Base-by-base conservation (phyloP, 1,284 basidiomycete genomes). In the Inonotus hispidus region DNA sequence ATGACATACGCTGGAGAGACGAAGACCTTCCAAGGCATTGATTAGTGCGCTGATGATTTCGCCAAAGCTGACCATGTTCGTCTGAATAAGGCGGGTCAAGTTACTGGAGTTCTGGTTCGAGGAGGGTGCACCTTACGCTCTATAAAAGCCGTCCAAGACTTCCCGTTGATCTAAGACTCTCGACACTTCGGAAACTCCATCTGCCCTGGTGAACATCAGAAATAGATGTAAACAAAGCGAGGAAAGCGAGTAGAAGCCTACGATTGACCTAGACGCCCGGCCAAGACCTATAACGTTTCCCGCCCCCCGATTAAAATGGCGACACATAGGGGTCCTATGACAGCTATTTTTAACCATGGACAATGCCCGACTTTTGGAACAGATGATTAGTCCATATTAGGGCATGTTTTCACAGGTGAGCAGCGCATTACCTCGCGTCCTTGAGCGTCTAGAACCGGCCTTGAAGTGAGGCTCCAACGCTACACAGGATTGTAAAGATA, bases 11-110 rank as follows among this genome's bases (percentile, higher is more conserved):
- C 53, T 39, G 5, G 53, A 55, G 7, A 32, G n/a, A 16, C 41
- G 53, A 55, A 55, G 53, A n/a, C 38, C 53, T 55, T 55, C 19
- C 21, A 55, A 35, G 7, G 53, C 41, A 55, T n/a, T 21, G 7
- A 55, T 39, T 6, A 55, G 14, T 37, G 38, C 35, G 37, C 16
- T 32, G n/a, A 35, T 25, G 14, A 23, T 21, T 21, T 55, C 39
- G 35, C 35, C 41, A 10, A 55, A 41, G 41, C 37, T 45, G 35
- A 25, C 41, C 53, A 55, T 55, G 37, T 29, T 38, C 1, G 37
- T 27, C 35, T 25, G 21, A 6, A 43, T 21, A 27, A 39, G 35
- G 32, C 10, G 37, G 11, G 19, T 41, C 3, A n/a, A 41, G 38
- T 7, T n/a, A 16, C 41, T 43, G 41, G 19, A 43, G 41, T 21